These are phyloP conservation scores for Echinosophora koreensis DNA, from an alignment of 306 rosid species.

Conservation along the genomic window DNA sequence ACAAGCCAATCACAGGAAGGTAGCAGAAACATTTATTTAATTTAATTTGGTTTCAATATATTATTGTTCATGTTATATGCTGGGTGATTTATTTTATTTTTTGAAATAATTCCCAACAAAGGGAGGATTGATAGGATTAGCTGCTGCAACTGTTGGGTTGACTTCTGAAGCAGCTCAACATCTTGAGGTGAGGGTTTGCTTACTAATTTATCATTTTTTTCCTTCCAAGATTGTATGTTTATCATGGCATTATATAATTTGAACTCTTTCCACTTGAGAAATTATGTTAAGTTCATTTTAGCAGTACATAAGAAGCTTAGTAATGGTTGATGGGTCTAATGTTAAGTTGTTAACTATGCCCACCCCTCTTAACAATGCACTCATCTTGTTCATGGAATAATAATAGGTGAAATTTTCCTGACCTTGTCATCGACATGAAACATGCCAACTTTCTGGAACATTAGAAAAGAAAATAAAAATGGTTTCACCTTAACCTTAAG, in stretches of 20 bases:
- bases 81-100: conserved; percentile 1
- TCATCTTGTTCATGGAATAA: conserved; percentile 16
- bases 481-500: background rate
- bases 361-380: background rate
- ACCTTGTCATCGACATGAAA: conserved; percentile 7
- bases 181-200: conserved; percentile 80
- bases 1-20: conserved; percentile 96
- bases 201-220: background rate
- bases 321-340: conserved; percentile 24
- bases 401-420: conserved; percentile 8
- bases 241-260: conserved; percentile 16
- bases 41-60: conserved; percentile 32
- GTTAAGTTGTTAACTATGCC: background rate
- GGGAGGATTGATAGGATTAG: conserved; percentile 99
- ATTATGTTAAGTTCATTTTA: conserved; percentile 5
- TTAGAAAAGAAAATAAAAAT: background rate
- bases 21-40: conserved; percentile 46
- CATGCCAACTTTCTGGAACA: conserved; percentile 29
- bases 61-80: conserved; percentile 22
- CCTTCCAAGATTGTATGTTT: background rate
- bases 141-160: conserved; percentile 99
- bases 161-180: conserved; percentile 88
- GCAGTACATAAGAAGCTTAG: background rate
- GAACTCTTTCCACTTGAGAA: conserved; percentile 23
- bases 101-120: conserved; percentile 36